Percentiles rank a stretch among this genome's conserved stretches.
phyloP scores from a whole-genome alignment of 345 rosid species.

The Bruguiera sexangula region DNA sequence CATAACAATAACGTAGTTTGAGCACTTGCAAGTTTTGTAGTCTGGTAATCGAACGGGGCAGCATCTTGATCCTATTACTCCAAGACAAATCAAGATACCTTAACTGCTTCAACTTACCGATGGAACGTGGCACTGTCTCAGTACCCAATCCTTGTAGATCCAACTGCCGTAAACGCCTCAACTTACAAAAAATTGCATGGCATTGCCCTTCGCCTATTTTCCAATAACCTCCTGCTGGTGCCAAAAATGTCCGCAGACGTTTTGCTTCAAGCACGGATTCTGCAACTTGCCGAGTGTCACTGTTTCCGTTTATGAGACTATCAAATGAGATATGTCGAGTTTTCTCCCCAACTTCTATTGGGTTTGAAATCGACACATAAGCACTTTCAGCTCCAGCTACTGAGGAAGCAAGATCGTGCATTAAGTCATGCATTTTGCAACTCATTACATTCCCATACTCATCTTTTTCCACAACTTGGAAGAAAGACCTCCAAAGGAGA shows the following conservation, averaged over 20 bases:
- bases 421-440: too few relatives aligned
- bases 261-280: background rate
- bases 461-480: constrained; percentile 14
- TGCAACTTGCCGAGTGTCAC: background rate
- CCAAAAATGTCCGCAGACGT: constrained; percentile 9
- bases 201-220: too few relatives aligned
- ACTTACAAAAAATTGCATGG: too few relatives aligned
- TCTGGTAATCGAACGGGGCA: constrained; percentile 14
- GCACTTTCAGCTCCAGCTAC: background rate
- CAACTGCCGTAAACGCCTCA: too few relatives aligned
- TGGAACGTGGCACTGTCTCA: constrained; percentile 12
- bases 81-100: constrained; percentile 10
- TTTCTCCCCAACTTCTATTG: fast-evolving
- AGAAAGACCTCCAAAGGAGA: constrained; percentile 11
- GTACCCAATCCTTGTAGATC: background rate
- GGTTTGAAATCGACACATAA: fast-evolving
- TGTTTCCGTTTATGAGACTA: fast-evolving
- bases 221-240: too few relatives aligned
- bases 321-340: constrained; percentile 8
- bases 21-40: constrained; percentile 20
- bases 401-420: background rate
- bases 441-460: too few relatives aligned
- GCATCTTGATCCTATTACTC: background rate
- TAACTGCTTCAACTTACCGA: constrained; percentile 21
- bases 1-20: background rate